Conservation (phyloP, 441 rosid genomes). For the Raphanus hybrid region DNA sequence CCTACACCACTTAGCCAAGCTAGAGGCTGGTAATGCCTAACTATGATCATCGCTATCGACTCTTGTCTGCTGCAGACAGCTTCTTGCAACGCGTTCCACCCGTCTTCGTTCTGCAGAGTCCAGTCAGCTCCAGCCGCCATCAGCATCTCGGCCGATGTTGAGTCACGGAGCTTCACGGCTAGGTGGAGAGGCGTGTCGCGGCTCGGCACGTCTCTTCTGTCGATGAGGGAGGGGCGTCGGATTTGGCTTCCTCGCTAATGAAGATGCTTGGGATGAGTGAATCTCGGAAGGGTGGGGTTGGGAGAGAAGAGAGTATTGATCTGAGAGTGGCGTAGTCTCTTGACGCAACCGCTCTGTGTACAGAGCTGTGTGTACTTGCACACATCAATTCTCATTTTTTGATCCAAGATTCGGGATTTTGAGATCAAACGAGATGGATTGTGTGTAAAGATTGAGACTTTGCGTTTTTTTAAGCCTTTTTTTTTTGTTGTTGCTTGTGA, state of each 20-base stretch:
- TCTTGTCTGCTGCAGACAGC: constrained; percentile 89
- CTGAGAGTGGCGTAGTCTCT: constrained; percentile 74
- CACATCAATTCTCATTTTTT: constrained; percentile 72
- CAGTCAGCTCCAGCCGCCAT: constrained; percentile 96
- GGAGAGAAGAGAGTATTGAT: constrained; percentile 76
- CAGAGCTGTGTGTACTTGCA: constrained; percentile 80
- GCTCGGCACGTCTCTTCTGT: constrained; percentile 85
- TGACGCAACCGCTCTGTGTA: constrained; percentile 74
- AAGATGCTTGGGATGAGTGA: constrained; percentile 68
- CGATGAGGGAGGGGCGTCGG: constrained; percentile 73
- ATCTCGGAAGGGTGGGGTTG: constrained; percentile 76
- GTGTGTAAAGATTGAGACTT: too few relatives aligned
- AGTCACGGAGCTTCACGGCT: constrained; percentile 90
- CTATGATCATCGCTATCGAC: constrained; percentile 78
- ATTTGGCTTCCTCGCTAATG: constrained; percentile 85
- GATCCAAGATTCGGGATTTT: too few relatives aligned
- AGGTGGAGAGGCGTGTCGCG: constrained; percentile 95
- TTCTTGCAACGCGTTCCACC: constrained; percentile 97
- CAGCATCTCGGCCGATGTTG: constrained; percentile 82
- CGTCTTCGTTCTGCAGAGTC: constrained; percentile 93
- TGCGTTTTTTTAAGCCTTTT: background rate
- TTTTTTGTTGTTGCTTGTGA: constrained; percentile 12
- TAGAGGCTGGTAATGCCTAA: constrained; percentile 87
- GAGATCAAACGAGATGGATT: constrained; percentile 29
- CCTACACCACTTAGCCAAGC: constrained; percentile 99